A percentile compares a stretch with the other conserved stretches of the same genome.
These are phyloP conservation scores for Dryas integrifolia DNA, from an alignment of 331 rosid genomes.

Conservation along the genomic window DNA sequence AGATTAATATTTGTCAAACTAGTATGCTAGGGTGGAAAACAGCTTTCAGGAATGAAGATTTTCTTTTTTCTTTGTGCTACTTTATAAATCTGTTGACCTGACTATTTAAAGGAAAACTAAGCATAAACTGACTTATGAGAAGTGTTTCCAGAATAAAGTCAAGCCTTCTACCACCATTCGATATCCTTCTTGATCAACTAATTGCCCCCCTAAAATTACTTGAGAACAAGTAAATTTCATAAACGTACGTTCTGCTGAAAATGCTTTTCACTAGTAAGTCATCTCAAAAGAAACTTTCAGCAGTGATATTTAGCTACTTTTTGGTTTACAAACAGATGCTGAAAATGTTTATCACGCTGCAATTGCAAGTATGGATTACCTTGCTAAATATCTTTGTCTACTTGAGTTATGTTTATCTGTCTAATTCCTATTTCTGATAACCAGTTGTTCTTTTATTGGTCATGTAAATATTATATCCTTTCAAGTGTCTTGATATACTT, in stretches of 20 bases:
- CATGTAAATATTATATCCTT: conserved; percentile 1
- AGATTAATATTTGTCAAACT: background rate
- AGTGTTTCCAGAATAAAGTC: background rate
- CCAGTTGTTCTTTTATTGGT: conserved; percentile 1
- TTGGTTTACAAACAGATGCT: conserved; percentile 6
- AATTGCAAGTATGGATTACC: background rate
- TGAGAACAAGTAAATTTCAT: background rate
- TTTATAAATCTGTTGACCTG: background rate
- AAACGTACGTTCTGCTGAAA: background rate
- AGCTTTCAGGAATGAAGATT: background rate
- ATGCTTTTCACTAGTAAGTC: background rate
- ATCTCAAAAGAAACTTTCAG: background rate
- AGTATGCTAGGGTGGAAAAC: background rate
- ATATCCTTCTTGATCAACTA: background rate
- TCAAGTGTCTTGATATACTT: conserved; percentile 3
- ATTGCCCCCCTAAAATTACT: background rate
- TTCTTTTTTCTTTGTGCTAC: background rate
- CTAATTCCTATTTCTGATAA: background rate
- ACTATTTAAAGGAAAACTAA: background rate
- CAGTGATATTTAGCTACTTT: background rate
- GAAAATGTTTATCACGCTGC: background rate
- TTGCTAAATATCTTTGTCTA: background rate
- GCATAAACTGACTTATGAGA: background rate
- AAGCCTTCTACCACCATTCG: background rate
- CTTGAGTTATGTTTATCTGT: background rate